Conservation (phyloP, 176 grass and related monocot genomes). For the Paspalum vaginatum region DNA sequence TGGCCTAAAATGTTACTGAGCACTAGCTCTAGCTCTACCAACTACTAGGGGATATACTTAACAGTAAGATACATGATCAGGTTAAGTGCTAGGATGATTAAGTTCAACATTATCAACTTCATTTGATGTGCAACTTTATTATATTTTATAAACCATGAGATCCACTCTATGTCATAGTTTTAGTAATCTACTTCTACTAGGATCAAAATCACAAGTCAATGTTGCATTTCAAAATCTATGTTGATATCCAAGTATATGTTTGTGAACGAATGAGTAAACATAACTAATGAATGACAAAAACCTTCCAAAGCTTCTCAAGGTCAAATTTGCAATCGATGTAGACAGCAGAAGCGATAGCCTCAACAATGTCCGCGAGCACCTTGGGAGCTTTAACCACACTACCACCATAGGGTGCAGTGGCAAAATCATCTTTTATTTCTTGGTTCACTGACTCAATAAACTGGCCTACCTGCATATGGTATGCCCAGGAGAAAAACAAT, state of each 20-base stretch:
- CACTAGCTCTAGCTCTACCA: too few relatives aligned
- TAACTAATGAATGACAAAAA: neutral
- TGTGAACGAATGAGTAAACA: neutral
- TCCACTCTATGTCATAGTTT: neutral
- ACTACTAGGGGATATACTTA: too few relatives aligned
- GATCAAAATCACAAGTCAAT: neutral
- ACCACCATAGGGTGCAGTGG: conserved; percentile 55
- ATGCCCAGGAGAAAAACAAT: conserved; percentile 15
- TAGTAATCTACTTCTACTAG: neutral
- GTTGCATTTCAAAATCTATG: neutral
- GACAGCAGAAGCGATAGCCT: conserved; percentile 70
- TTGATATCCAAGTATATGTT: neutral
- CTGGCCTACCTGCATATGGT: conserved; percentile 57
- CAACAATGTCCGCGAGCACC: conserved; percentile 80
- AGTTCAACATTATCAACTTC: too few relatives aligned
- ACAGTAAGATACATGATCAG: too few relatives aligned
- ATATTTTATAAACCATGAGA: conserved; percentile 19
- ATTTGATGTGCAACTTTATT: neutral
- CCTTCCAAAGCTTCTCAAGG: conserved; percentile 80
- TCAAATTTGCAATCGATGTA: conserved; percentile 82
- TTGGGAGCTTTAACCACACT: conserved; percentile 64
- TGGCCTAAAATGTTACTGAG: too few relatives aligned
- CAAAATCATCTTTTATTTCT: conserved; percentile 48
- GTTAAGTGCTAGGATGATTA: too few relatives aligned
- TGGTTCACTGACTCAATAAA: conserved; percentile 58